Conservation (phyloP, 2,329 filamentous ascomycete genomes). For the Didymella lethalis region DNA sequence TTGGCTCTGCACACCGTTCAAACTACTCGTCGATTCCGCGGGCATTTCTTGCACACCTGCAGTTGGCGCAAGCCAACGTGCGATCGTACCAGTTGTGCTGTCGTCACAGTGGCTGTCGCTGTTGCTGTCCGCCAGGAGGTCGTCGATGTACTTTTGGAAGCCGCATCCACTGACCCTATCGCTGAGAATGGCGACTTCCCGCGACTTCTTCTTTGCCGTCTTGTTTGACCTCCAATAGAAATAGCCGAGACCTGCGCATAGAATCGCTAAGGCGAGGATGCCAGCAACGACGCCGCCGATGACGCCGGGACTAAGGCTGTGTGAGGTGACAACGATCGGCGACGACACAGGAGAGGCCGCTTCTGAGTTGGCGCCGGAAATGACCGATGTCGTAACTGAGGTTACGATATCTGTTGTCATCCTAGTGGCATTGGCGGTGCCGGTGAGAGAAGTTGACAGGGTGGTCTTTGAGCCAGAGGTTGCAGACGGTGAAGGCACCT, state of each 20-base stretch:
- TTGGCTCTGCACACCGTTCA: neutral
- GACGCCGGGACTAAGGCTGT: neutral
- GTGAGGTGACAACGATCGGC: neutral
- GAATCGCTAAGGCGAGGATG: neutral
- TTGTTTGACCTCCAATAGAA: constrained; percentile 17
- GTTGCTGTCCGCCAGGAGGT: constrained; percentile 8
- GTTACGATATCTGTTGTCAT: neutral
- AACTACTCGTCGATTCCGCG: neutral
- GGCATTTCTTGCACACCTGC: neutral
- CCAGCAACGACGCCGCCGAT: neutral
- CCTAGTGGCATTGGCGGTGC: neutral
- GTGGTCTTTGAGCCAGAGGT: neutral
- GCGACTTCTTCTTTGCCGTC: constrained; percentile 15
- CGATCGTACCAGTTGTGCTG: neutral
- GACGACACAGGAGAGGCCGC: neutral
- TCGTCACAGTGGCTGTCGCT: neutral
- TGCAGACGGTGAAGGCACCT: neutral
- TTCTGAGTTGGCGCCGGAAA: neutral
- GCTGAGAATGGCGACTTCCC: constrained; percentile 15
- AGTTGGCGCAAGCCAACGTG: neutral
- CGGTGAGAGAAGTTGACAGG: neutral
- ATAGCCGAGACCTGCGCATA: constrained; percentile 7
- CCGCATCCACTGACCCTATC: constrained; percentile 19
- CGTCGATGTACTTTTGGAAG: constrained; percentile 17
- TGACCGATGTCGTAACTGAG: neutral